phyloP scores from a whole-genome alignment of 2,329 filamentous ascomycete species.

The Fusarium sp. region DNA sequence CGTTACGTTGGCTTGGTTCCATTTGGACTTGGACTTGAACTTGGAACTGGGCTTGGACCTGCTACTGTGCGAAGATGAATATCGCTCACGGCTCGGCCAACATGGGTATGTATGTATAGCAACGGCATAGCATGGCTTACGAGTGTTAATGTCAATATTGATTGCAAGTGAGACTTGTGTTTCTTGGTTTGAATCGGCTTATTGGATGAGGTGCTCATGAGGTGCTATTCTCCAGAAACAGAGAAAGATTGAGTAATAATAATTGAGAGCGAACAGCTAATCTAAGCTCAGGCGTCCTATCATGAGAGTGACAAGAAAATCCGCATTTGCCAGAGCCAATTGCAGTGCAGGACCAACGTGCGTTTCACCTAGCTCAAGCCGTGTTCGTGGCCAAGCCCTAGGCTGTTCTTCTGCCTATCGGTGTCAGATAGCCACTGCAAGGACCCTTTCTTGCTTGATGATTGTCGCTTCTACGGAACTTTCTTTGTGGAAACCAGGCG shows the following conservation, averaged over 20 bases:
- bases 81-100: conserved; percentile 37
- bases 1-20: not conserved
- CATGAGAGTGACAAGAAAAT: conserved; percentile 7
- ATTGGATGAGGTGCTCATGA: not conserved
- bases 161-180: conserved; percentile 9
- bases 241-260: not conserved
- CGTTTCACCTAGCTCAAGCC: conserved; percentile 21
- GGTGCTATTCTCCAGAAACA: not conserved
- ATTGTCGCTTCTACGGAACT: conserved; percentile 28
- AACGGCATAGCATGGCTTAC: not conserved
- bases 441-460: conserved; percentile 18
- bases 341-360: conserved; percentile 17
- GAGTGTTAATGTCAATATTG: not conserved
- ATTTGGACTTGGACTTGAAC: not conserved
- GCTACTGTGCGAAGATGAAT: conserved; percentile 29
- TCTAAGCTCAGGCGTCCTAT: conserved; percentile 3
- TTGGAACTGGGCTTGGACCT: conserved; percentile 3
- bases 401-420: conserved; percentile 15
- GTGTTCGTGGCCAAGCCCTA: conserved; percentile 28
- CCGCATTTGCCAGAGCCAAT: conserved; percentile 17
- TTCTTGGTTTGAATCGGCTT: conserved; percentile 10
- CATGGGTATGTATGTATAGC: not conserved
- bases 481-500: conserved; percentile 26
- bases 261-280: not conserved
- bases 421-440: conserved; percentile 11